Evolutionary conservation across 176 grass and related monocot species (phyloP).

Genomic region (Otatea glauca): DNA sequence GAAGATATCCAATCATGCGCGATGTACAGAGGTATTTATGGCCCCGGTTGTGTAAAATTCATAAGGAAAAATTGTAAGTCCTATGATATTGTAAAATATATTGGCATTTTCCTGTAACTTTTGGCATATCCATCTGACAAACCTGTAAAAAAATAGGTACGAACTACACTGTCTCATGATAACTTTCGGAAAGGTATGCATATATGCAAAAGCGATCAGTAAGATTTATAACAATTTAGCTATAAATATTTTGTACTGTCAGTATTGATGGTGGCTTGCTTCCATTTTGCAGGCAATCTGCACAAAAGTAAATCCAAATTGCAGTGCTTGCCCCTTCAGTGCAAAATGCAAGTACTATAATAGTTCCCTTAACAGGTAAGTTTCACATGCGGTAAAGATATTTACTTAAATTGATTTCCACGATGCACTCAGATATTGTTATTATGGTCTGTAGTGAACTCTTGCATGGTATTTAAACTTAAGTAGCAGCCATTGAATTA

Average conservation of each 20-base stretch:
- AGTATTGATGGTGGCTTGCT: constrained; percentile 26
- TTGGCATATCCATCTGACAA: constrained; percentile 38
- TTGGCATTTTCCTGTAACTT: neutral
- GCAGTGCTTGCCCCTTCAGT: constrained; percentile 55
- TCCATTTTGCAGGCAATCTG: constrained; percentile 50
- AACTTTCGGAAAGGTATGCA: constrained; percentile 66
- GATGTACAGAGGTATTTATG: constrained; percentile 64
- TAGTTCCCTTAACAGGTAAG: constrained; percentile 52
- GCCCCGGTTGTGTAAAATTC: constrained; percentile 58
- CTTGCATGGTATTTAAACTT: constrained; percentile 10
- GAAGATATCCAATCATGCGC: constrained; percentile 59
- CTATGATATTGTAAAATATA: neutral
- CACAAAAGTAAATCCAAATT: constrained; percentile 59
- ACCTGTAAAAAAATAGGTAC: constrained; percentile 51
- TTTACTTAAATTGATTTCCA: constrained; percentile 25
- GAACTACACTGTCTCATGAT: constrained; percentile 65
- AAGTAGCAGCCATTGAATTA: constrained; percentile 10
- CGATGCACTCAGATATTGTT: constrained; percentile 1
- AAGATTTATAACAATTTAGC: neutral
- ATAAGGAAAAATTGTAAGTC: constrained; percentile 61
- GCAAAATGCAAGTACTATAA: constrained; percentile 45
- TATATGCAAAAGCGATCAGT: constrained; percentile 6
- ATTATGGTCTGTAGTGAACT: constrained; percentile 13
- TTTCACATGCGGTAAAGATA: constrained; percentile 26
- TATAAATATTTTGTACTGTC: constrained; percentile 20